phyloP scores from a whole-genome alignment of 345 rosid genomes.

The Mercurialis annua region DNA sequence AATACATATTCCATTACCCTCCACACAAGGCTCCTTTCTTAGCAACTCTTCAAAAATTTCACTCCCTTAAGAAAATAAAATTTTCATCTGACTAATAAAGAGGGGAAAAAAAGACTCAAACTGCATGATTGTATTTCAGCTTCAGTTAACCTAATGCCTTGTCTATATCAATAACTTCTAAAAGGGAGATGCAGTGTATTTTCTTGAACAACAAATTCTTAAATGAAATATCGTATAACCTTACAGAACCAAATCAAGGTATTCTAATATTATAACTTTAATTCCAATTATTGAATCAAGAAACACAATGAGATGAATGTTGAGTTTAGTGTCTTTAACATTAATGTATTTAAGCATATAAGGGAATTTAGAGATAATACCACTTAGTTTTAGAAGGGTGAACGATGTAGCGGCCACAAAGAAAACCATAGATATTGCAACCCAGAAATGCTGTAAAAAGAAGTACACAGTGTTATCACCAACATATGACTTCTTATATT shows the following conservation, averaged over 20 bases:
- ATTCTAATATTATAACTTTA: neutral
- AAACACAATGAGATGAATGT: neutral
- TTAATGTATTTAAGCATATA: neutral
- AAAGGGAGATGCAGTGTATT: neutral
- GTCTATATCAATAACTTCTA: neutral
- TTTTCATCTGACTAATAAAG: neutral
- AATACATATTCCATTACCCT: neutral
- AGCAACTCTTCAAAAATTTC: neutral
- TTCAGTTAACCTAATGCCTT: neutral
- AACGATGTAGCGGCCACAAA: constrained; percentile 85
- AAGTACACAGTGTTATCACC: constrained; percentile 13
- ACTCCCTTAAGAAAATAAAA: neutral
- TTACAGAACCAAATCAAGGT: neutral
- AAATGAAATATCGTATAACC: neutral
- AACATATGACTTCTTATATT: constrained; percentile 3
- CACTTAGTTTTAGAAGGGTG: constrained; percentile 81
- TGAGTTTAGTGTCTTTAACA: neutral
- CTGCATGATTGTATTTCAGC: neutral
- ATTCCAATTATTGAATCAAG: neutral
- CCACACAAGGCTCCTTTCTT: neutral
- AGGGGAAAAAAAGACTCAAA: neutral
- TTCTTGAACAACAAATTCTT: neutral
- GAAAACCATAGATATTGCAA: constrained; percentile 96
- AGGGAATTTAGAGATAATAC: constrained; percentile 39
- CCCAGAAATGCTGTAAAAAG: constrained; percentile 86